Base-by-base conservation (phyloP, 2,329 filamentous ascomycete genomes). In the Calonectria pauciramosa region DNA sequence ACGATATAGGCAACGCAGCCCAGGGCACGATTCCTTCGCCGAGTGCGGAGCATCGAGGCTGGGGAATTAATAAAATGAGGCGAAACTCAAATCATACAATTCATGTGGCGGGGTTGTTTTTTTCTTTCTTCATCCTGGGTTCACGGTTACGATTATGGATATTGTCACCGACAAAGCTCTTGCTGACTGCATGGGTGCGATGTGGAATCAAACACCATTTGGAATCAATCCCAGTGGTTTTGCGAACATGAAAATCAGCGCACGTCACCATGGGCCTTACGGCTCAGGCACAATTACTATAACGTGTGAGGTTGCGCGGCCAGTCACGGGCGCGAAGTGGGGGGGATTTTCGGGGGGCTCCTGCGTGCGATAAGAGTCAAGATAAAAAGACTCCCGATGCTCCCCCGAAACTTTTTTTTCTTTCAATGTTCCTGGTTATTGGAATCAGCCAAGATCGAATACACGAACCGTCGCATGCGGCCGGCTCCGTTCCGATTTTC, bases 201-300 rank as follows among this genome's bases (percentile, higher is more conserved):
- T 63, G 36, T 69, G 66, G 51, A 69, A 69, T 69, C 68, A 63
- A 38, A 13, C 28, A 36, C n/a, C 38, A 52, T 70, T 63, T 70
- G 68, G 52, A 70, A 70, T 70, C 67, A 70, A 38, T 28, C 41
- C 38, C 63, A 52, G 20, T 30, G 23, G 26, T 28, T 60, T 41
- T 23, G 20, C 56, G 26, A 54, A 32, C 20, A 26, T 52, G 49
- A 36, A 63, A 70, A 70, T 52, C 68, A 51, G 44, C 68, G 52
- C 41, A 70, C 32, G 47, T 32, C 52, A 56, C 14, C 32, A 9
- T 38, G 20, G 18, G 56, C 34, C 34, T 38, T 41, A 41, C 14
- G 34, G 23, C 34, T 26, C 41, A 20, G 28, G 18, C 54, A 70
- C 34, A 51, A 41, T 30, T 28, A 51, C 47, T 28, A 49, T 32